Evolutionary conservation across 2,329 filamentous ascomycete species (phyloP).

Genomic region (Pseudofabraea citricarpa): DNA sequence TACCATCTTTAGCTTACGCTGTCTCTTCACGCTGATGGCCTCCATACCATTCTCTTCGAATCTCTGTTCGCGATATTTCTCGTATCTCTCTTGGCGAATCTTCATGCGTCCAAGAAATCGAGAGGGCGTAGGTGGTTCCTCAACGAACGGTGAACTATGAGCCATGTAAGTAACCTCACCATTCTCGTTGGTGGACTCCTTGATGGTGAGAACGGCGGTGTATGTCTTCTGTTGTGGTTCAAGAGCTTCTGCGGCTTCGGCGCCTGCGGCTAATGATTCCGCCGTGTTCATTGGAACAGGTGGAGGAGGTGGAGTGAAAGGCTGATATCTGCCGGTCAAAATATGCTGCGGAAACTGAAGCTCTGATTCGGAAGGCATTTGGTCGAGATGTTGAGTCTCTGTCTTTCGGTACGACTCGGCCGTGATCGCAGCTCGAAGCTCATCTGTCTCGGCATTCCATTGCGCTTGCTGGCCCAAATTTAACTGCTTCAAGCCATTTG

Average conservation of each 20-base stretch:
- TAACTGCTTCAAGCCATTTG: conserved; percentile 42
- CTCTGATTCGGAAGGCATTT: conserved; percentile 37
- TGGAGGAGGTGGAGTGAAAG: conserved; percentile 80
- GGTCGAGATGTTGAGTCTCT: conserved; percentile 49
- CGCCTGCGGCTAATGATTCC: conserved; percentile 31
- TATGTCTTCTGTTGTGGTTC: conserved; percentile 52
- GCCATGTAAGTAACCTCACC: conserved; percentile 57
- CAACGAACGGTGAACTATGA: conserved; percentile 53
- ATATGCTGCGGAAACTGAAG: conserved; percentile 64
- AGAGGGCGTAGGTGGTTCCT: conserved; percentile 33
- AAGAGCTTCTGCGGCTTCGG: conserved; percentile 28
- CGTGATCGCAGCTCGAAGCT: conserved; percentile 35
- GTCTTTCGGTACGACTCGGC: conserved; percentile 40
- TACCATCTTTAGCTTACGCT: conserved; percentile 87
- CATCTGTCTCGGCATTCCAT: conserved; percentile 24
- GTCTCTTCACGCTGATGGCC: conserved; percentile 85
- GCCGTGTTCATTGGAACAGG: conserved; percentile 55
- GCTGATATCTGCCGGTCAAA: conserved; percentile 66
- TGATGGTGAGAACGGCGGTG: conserved; percentile 62
- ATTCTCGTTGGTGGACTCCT: conserved; percentile 56
- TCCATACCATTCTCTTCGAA: conserved; percentile 57
- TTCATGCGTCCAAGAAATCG: conserved; percentile 69
- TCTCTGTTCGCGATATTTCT: conserved; percentile 45
- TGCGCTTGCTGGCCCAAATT: conserved; percentile 17
- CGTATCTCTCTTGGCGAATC: conserved; percentile 55